Base-by-base conservation (phyloP, 2,329 filamentous ascomycete genomes). In the Hypoxylon sp. region DNA sequence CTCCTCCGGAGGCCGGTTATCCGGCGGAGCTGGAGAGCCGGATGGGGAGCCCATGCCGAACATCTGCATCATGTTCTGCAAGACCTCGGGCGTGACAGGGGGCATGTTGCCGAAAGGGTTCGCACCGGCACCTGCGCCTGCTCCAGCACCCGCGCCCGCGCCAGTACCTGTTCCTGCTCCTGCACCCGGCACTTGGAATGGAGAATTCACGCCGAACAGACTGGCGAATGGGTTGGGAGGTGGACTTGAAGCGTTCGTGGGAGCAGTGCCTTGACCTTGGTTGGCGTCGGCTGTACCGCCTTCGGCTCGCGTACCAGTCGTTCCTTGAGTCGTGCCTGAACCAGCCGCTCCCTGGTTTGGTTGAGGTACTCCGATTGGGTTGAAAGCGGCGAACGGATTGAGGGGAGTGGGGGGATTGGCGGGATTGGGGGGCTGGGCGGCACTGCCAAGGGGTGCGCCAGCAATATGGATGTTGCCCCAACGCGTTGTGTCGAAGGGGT, bases 1-100 rank as follows among this genome's bases (percentile, higher is more conserved):
- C 80, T 98, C 96, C 83, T 99, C 96, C 0, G 96, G 95, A 3
- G 96, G 94, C 68, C 95, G 87, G 75, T 86, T 97, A 80, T 99
- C 96, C 2, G 86, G 80, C 4, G 93, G 91, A 11, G 86, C 79
- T 19, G 78, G 79, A 2, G 77, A 75, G 43, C 76, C 80, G 43
- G 65, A 79, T 63, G 79, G 80, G n/a, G 80, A 76, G 43, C 76
- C 75, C 65, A 78, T 72, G 6, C 81, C 82, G 68, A 86, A 80
- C 70, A 88, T 78, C 71, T 85, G 83, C 80, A 86, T 80, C 79
- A 85, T 82, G 78, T 85, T 84, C 78, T 85, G 84, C 79, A 86
- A 79, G 78, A 81, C 81, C 74, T 90, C 87, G 0, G 88, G 86
- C 36, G 83, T 85, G 61, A 88, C 80, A 46, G 79, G 78, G 7